Evolutionary conservation across 208 protist genomes (phyloP), one percentile per base, ranked within the genome.

Genomic region (Wallacemonas collosoma): DNA sequence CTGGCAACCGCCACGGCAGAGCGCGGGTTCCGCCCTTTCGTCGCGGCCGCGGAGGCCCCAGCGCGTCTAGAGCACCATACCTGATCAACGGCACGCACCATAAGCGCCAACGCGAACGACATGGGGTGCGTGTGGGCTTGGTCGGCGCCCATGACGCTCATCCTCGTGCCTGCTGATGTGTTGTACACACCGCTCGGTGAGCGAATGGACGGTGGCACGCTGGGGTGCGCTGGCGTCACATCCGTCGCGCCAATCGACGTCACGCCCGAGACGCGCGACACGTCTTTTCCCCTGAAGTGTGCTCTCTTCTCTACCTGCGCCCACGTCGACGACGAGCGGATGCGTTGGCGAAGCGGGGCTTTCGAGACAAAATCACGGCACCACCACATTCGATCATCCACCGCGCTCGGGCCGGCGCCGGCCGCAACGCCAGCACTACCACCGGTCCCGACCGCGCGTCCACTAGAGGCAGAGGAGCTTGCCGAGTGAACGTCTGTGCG

Each of bases 261-360:
- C 7, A 62, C 56, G 9, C 14, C 26, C 38, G 56, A 62, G 5
- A 62, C 35, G 5, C 8, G 1, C 51, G 51, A 35, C 51, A n/a
- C 15, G 26, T 26, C 26, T 26, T 26, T 26, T 26, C 26, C 26
- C 26, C 26, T 26, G 26, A 26, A 26, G 26, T 26, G 26, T 26
- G 26, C 26, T 26, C 26, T 26, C 26, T 26, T 26, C 26, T 26
- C 26, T 26, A 26, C 26, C 26, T 26, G 26, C 26, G 26, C 26
- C 26, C 26, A 26, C 26, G 26, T 26, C 26, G 26, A 26, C 47
- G 54, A 35, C 54, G 56, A 7, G 14, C 14, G 7, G 45, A 65
- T 45, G 60, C 60, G 60, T 41, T 65, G 60, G 3, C 60, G 36
- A 17, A 65, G 60, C 43, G 60, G 60, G 3, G 60, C 6, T 3